Evolutionary conservation across 2,329 filamentous ascomycete species (phyloP).

Genomic region (Colletotrichum sp.): DNA sequence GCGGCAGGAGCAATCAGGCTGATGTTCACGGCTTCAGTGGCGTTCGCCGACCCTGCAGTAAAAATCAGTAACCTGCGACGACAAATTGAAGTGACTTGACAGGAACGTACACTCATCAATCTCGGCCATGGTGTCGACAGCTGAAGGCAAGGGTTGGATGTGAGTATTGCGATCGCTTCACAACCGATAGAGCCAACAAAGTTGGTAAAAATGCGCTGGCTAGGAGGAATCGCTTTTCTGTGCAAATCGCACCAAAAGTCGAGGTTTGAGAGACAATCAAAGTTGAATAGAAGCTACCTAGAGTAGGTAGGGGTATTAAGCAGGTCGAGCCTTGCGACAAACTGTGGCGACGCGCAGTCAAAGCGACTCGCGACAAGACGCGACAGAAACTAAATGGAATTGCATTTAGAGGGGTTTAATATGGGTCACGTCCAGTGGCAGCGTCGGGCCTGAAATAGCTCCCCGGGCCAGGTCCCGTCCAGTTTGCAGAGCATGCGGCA

Average conservation of each 20-base stretch:
- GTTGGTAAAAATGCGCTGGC: not conserved
- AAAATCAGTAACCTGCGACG: not conserved
- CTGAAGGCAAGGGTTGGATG: not conserved
- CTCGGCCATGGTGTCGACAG: conserved; percentile 8
- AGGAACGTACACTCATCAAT: conserved; percentile 11
- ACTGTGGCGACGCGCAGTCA: conserved; percentile 6
- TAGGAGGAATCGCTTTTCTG: not conserved
- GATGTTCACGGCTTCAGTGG: conserved; percentile 67
- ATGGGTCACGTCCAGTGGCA: not conserved
- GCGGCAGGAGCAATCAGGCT: conserved; percentile 58
- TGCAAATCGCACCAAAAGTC: not conserved
- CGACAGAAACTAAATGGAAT: conserved; percentile 7
- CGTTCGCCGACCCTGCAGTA: conserved; percentile 58
- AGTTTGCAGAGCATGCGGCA: not conserved
- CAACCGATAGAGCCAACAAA: not conserved
- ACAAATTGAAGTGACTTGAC: not conserved
- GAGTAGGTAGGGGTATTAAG: not conserved
- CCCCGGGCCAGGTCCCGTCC: not conserved
- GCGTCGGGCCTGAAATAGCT: not conserved
- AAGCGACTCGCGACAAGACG: conserved; percentile 10
- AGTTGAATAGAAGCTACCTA: not conserved
- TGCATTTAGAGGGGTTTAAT: not conserved
- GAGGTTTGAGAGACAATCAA: not conserved
- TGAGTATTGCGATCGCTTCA: not conserved
- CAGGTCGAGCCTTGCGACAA: not conserved